Percentiles rank a stretch among this genome's conserved stretches.
Evolutionary conservation across 2,329 filamentous ascomycete species (phyloP).

Genomic region (Aureobasidium sp.): DNA sequence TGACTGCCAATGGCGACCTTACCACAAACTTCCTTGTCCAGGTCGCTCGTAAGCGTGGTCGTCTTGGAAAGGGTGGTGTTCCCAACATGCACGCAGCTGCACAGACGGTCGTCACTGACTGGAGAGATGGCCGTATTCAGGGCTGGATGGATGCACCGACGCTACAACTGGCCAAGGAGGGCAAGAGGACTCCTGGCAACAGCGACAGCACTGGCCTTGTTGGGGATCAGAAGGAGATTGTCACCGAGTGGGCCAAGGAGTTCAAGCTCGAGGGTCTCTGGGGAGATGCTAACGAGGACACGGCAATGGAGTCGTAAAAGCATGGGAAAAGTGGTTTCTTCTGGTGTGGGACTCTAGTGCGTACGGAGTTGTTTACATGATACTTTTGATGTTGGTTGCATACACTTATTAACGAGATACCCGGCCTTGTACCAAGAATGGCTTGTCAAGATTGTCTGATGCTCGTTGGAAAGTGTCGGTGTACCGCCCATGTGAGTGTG

Average conservation of each 20-base stretch:
- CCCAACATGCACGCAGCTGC: slow-evolving; percentile 84
- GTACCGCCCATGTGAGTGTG: background rate
- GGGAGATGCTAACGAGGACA: slow-evolving; percentile 42
- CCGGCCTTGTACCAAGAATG: slow-evolving; percentile 13
- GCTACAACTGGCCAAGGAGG: slow-evolving; percentile 12
- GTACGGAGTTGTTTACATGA: slow-evolving; percentile 9
- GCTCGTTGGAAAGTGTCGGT: background rate
- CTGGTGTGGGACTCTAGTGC: slow-evolving; percentile 5
- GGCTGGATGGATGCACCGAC: slow-evolving; percentile 19
- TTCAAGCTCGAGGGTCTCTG: slow-evolving; percentile 69
- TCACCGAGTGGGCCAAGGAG: slow-evolving; percentile 19
- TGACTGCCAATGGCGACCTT: slow-evolving; percentile 61
- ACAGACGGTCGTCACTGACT: slow-evolving; percentile 91
- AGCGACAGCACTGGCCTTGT: slow-evolving; percentile 12
- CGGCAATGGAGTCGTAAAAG: slow-evolving; percentile 12
- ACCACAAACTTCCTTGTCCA: slow-evolving; percentile 91
- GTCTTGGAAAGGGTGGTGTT: slow-evolving; percentile 80
- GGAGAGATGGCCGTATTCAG: slow-evolving; percentile 19
- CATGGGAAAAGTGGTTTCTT: background rate
- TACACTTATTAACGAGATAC: slow-evolving; percentile 12
- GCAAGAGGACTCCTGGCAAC: slow-evolving; percentile 3
- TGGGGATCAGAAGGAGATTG: slow-evolving; percentile 19
- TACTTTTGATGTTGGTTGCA: slow-evolving; percentile 10
- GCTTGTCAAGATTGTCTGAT: slow-evolving; percentile 5
- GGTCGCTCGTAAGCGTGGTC: slow-evolving; percentile 85